phyloP scores from a whole-genome alignment of 2,329 filamentous ascomycete species.

The Raffaelea albimanens region DNA sequence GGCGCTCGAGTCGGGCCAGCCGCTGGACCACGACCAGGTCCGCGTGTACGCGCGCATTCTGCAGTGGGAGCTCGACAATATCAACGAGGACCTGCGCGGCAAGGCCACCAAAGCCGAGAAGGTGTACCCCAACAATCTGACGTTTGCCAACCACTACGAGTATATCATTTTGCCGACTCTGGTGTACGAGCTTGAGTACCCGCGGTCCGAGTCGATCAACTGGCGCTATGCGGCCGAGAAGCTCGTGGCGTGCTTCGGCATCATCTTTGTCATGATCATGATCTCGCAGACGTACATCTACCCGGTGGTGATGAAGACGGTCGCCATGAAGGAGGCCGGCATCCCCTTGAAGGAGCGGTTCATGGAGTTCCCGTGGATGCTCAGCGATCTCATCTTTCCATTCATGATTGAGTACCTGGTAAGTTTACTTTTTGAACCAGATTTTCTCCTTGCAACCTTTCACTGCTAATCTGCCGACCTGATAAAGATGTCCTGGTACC shows the following conservation, averaged over 20 bases:
- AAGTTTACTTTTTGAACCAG: slow-evolving; percentile 11
- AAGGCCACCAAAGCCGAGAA: slow-evolving; percentile 41
- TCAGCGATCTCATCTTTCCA: slow-evolving; percentile 68
- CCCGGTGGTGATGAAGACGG: slow-evolving; percentile 58
- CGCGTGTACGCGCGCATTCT: slow-evolving; percentile 56
- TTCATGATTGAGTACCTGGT: slow-evolving; percentile 69
- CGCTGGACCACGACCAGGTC: slow-evolving; percentile 54
- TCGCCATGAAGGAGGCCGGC: slow-evolving; percentile 57
- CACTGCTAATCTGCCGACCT: not conserved
- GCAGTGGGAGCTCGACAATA: slow-evolving; percentile 54
- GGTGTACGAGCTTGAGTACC: slow-evolving; percentile 73
- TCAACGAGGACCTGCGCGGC: slow-evolving; percentile 56
- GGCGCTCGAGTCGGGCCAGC: slow-evolving; percentile 50
- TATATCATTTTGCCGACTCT: slow-evolving; percentile 68
- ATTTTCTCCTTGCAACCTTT: not conserved
- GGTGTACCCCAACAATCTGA: slow-evolving; percentile 62
- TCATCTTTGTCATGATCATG: slow-evolving; percentile 71
- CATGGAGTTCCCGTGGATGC: slow-evolving; percentile 61
- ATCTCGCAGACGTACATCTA: slow-evolving; percentile 70
- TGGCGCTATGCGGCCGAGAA: slow-evolving; percentile 72
- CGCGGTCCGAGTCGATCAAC: slow-evolving; percentile 56
- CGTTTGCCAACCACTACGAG: slow-evolving; percentile 54
- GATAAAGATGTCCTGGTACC: slow-evolving; percentile 57
- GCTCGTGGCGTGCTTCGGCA: slow-evolving; percentile 56
- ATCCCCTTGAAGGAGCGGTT: slow-evolving; percentile 53